Conservation (phyloP, 2,329 filamentous ascomycete genomes). For the Monilinia aucupariae region DNA sequence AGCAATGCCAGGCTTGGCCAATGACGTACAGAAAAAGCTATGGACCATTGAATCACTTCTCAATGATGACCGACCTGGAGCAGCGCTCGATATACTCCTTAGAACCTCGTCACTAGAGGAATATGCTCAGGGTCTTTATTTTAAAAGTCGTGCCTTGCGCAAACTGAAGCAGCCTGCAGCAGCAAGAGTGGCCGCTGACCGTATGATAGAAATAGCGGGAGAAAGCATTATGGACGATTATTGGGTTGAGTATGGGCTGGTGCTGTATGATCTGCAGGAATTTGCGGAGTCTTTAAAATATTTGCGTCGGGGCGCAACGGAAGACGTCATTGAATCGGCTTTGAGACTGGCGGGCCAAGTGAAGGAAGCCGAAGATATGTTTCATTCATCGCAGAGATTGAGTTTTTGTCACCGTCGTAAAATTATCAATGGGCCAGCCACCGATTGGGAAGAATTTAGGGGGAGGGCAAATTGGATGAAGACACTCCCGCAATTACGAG, state of each 20-base stretch:
- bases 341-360: neutral
- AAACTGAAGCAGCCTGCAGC: constrained; percentile 5
- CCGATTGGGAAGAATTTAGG: constrained; percentile 4
- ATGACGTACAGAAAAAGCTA: neutral
- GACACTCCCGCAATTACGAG: neutral
- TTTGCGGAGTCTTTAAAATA: constrained; percentile 1
- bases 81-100: constrained; percentile 1
- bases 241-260: constrained; percentile 8
- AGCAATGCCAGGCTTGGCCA: neutral
- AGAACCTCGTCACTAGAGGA: neutral
- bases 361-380: constrained; percentile 6
- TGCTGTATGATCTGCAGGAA: neutral
- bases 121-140: neutral
- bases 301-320: neutral
- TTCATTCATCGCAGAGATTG: neutral
- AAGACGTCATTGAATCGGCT: constrained; percentile 8
- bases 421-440: neutral
- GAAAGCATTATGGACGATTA: neutral
- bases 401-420: neutral
- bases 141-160: constrained; percentile 4
- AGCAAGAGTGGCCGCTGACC: neutral
- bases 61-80: constrained; percentile 5
- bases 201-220: neutral
- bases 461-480: constrained; percentile 14
- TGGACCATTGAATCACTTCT: constrained; percentile 10